Base-by-base conservation (phyloP, 306 rosid species). In the Inga leiocalycina region DNA sequence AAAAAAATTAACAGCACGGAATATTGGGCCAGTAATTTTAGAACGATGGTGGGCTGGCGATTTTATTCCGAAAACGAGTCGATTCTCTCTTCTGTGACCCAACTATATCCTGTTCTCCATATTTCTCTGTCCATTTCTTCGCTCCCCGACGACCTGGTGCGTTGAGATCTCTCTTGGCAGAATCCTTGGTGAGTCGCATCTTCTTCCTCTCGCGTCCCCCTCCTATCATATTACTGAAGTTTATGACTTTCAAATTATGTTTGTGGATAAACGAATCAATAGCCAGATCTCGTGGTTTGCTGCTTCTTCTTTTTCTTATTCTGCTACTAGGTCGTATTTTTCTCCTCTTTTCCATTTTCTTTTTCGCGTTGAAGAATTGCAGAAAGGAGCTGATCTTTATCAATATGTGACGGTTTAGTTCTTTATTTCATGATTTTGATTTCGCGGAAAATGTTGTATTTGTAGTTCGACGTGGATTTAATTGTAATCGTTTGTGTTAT, bases 111-210 rank as follows among this genome's bases (percentile, higher is more conserved):
- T 43, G 54, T 71, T 43, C 54, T 62, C 16, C 34, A 32, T 6
- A 5, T 6, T 19, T 76, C 43, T 30, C 52, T 52, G 5, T 34
- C 52, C 20, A 9, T 76, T 22, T 69, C 34, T 80, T 74, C 82
- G 34, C 8, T 17, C 41, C 48, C 68, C 37, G 17, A 22, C 82
- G 35, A 75, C 71, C 76, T 77, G 61, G 61, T 16, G 59, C 44
- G 32, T 77, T 62, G 45, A 83, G 86, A 86, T 86, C 86, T 75
- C 76, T 12, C 52, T 70, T 73, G 22, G 72, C 76, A 59, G 46
- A 75, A 75, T 86, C 74, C 72, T 80, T 48, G 87, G 85, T 80
- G 15, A 83, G 81, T 27, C 10, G 22, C 8, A 0, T 56, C 41
- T 10, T 72, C 52, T 27, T 35, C 19, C 20, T 49, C 52, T 46